Evolutionary conservation across 257 asterid species (phyloP).

Genomic region (Solanum acaule): DNA sequence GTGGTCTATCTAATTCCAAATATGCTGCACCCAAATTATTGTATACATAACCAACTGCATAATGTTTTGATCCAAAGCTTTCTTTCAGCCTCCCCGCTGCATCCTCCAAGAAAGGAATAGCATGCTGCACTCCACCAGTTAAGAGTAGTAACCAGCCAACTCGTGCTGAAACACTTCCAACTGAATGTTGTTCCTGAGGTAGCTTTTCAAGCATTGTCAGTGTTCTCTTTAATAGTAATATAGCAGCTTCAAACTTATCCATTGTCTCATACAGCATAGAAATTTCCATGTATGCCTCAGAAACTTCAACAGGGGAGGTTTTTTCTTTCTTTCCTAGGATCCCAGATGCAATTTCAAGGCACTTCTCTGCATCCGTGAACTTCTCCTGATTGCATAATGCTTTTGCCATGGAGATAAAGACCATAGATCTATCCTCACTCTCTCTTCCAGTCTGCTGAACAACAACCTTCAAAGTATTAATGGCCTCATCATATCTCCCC

Average conservation of each 20-base stretch:
- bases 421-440: conserved; percentile 71
- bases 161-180: conserved; percentile 81
- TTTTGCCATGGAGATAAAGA: conserved; percentile 75
- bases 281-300: conserved; percentile 74
- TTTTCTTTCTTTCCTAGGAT: conserved; percentile 62
- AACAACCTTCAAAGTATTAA: conserved; percentile 59
- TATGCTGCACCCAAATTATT: conserved; percentile 90
- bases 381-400: conserved; percentile 68
- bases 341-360: conserved; percentile 62
- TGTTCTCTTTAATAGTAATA: conserved; percentile 54
- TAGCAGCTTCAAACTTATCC: conserved; percentile 80
- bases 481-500: conserved; percentile 71
- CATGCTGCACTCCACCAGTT: conserved; percentile 69
- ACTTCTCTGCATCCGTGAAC: conserved; percentile 59
- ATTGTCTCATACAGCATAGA: conserved; percentile 71
- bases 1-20: conserved; percentile 80
- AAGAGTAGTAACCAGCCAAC: conserved; percentile 81
- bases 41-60: conserved; percentile 74
- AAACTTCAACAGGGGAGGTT: conserved; percentile 47
- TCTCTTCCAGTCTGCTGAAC: conserved; percentile 72
- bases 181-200: conserved; percentile 87
- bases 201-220: conserved; percentile 59
- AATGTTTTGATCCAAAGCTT: conserved; percentile 86
- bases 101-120: conserved; percentile 77
- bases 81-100: conserved; percentile 91